A percentile compares a stretch with the other conserved stretches of the same genome.
phyloP scores from a whole-genome alignment of 768 basidiomycete genomes.

The Suillus clintonianus region DNA sequence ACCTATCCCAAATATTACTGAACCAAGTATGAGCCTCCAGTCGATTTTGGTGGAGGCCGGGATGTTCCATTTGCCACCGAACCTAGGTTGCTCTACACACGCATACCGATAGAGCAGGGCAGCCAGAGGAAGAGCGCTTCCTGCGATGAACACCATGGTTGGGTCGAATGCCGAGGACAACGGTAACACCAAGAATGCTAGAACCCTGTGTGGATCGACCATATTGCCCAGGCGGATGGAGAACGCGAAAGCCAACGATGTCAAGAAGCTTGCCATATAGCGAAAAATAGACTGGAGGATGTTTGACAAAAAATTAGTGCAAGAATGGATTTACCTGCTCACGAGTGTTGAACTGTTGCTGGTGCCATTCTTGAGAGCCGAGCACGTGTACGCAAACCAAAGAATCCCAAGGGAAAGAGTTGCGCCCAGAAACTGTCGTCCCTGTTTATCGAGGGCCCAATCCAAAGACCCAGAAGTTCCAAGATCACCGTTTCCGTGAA shows the following conservation, averaged over 20 bases:
- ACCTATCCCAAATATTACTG: constrained; percentile 60
- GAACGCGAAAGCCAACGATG: constrained; percentile 52
- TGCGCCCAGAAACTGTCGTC: constrained; percentile 30
- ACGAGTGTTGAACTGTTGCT: neutral
- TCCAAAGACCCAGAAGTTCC: constrained; percentile 33
- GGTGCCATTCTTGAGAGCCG: neutral
- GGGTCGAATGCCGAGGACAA: constrained; percentile 54
- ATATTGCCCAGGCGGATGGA: constrained; percentile 57
- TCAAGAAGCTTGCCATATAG: constrained; percentile 41
- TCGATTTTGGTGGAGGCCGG: constrained; percentile 45
- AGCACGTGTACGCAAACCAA: neutral
- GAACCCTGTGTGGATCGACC: constrained; percentile 47
- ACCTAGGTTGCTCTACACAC: constrained; percentile 35
- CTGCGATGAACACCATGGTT: constrained; percentile 54
- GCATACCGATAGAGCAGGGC: constrained; percentile 46
- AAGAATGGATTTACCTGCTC: neutral
- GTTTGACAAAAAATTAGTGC: neutral
- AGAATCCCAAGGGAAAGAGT: constrained; percentile 3
- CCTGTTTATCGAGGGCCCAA: constrained; percentile 43
- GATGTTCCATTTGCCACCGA: constrained; percentile 48
- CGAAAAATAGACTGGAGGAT: constrained; percentile 29
- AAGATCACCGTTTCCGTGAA: constrained; percentile 34
- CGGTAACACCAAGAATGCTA: constrained; percentile 55
- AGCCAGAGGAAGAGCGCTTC: constrained; percentile 50
- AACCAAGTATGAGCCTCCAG: constrained; percentile 46